phyloP scores from a whole-genome alignment of 2,329 filamentous ascomycete species.

The Botrytis squamosa region DNA sequence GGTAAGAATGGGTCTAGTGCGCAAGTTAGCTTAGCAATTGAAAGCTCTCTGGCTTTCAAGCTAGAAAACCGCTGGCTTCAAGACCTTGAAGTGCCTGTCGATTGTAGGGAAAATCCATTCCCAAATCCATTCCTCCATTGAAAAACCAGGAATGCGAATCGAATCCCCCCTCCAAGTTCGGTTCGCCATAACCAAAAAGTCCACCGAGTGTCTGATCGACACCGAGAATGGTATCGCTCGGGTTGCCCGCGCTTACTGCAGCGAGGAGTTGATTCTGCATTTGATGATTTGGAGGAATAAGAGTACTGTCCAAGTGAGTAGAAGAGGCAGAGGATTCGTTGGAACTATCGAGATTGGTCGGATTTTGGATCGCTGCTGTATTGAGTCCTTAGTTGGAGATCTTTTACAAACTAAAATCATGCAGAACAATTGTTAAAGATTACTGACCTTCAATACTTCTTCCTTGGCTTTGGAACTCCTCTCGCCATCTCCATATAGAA shows the following conservation, averaged over 20 bases:
- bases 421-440: constrained; percentile 23
- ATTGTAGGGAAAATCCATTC: constrained; percentile 71
- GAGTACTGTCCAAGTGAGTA: constrained; percentile 61
- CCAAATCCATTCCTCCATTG: constrained; percentile 79
- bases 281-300: constrained; percentile 45
- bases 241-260: constrained; percentile 29
- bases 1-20: background rate
- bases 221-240: constrained; percentile 31
- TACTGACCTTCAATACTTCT: constrained; percentile 67
- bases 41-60: constrained; percentile 21
- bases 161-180: constrained; percentile 64
- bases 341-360: constrained; percentile 79
- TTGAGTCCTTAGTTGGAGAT: constrained; percentile 32
- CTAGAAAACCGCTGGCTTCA: constrained; percentile 40
- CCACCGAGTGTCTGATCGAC: constrained; percentile 31
- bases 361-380: constrained; percentile 72
- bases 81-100: constrained; percentile 55
- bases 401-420: background rate
- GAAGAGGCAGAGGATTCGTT: constrained; percentile 71
- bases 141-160: constrained; percentile 62
- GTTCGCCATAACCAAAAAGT: constrained; percentile 57
- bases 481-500: constrained; percentile 81
- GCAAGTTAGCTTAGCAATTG: background rate
- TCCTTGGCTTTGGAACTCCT: constrained; percentile 72
- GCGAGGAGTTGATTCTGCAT: constrained; percentile 33